Evolutionary conservation across 2,329 filamentous ascomycete species (phyloP).

Genomic region (Nemania sp.): DNA sequence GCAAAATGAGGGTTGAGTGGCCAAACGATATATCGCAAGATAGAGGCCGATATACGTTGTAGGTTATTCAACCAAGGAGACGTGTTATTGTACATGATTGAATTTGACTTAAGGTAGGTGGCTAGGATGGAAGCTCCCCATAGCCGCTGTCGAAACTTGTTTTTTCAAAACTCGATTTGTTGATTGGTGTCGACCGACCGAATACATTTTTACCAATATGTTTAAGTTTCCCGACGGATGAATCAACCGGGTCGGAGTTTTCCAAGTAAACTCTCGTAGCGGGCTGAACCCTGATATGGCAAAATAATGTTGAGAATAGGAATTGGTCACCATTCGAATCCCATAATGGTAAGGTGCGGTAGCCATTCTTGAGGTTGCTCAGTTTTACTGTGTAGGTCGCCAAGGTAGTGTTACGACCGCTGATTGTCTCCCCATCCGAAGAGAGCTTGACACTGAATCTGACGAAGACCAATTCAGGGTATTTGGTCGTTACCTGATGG

Average conservation of each 20-base stretch:
- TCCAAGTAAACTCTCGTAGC: conserved; percentile 69
- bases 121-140: conserved; percentile 43
- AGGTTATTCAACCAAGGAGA: conserved; percentile 37
- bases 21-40: conserved; percentile 16
- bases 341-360: conserved; percentile 89
- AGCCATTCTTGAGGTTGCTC: conserved; percentile 88
- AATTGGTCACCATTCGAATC: conserved; percentile 92
- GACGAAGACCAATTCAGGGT: conserved; percentile 92
- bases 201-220: conserved; percentile 69
- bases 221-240: conserved; percentile 66
- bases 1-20: conserved; percentile 10
- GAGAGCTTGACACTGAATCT: conserved; percentile 93
- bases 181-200: conserved; percentile 63
- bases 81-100: conserved; percentile 35
- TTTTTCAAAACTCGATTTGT: conserved; percentile 64
- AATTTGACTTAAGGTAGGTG: conserved; percentile 13
- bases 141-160: conserved; percentile 58
- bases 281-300: conserved; percentile 78
- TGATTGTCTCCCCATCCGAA: conserved; percentile 77
- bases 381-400: conserved; percentile 95
- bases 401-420: conserved; percentile 72
- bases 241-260: conserved; percentile 54
- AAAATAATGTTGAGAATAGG: conserved; percentile 94
- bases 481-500: conserved; percentile 90
- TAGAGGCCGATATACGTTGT: conserved; percentile 44